These are phyloP conservation scores for Fraxinus xanthoxyloides DNA, from an alignment of 305 asterid species.

Conservation along the genomic window DNA sequence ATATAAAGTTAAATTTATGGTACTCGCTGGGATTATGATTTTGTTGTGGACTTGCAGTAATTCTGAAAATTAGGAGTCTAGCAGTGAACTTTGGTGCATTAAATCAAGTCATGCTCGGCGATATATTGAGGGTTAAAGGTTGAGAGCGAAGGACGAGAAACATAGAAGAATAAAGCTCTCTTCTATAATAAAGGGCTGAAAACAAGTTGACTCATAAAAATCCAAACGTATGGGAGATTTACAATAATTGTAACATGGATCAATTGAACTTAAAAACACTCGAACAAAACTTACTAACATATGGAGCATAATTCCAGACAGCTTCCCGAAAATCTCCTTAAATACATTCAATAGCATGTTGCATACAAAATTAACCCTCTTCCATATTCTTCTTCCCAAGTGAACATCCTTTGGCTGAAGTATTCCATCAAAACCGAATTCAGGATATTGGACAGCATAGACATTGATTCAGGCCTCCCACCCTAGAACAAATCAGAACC, in stretches of 20 bases:
- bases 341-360: slow-evolving; percentile 29
- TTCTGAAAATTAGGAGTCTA: neutral
- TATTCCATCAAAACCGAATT: slow-evolving; percentile 26
- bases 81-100: neutral
- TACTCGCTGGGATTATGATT: neutral
- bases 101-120: neutral
- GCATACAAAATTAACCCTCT: slow-evolving; percentile 13
- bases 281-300: slow-evolving; percentile 7
- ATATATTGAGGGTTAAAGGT: neutral
- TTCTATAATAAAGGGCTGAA: slow-evolving; percentile 14
- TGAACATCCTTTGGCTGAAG: neutral
- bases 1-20: neutral
- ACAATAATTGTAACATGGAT: slow-evolving; percentile 8
- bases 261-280: neutral
- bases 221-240: slow-evolving; percentile 17
- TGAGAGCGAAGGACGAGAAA: neutral
- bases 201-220: slow-evolving; percentile 19
- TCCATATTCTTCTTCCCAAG: neutral
- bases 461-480: neutral
- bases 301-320: slow-evolving; percentile 15
- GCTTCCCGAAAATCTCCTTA: slow-evolving; percentile 31
- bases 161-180: neutral
- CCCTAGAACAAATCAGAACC: neutral
- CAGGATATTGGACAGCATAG: neutral
- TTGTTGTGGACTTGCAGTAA: neutral